Base-by-base conservation (phyloP, 1,284 basidiomycete genomes). In the Fistulina hepatica region DNA sequence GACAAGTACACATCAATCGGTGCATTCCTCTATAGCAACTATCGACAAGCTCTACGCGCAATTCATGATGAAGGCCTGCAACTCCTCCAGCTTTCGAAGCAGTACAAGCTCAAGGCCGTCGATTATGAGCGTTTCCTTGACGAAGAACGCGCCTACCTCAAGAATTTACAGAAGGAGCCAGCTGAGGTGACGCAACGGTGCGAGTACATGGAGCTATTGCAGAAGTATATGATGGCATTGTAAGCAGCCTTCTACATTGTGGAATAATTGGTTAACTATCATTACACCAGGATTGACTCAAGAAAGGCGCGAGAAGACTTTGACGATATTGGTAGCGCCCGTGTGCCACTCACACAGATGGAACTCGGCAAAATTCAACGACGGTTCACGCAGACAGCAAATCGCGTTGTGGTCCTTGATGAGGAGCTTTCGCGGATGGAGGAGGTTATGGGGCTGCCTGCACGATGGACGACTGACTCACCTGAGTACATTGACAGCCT, bases 1-100 rank as follows among this genome's bases (percentile, higher is more conserved):
- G 44, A 49, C 34, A 50, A 52, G 37, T 45, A 44, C 25, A 35
- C 48, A 10, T 33, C 34, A 3, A 41, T 40, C 1, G 47, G 49
- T 51, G 34, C 7, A 35, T 56, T 57, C 36, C 43, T 55, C 0
- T 40, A 35, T 20, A 41, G 52, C 12, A 57, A 58, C 28, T 55
- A 56, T 33, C 33, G 44, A 2, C 52, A 54, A 30, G 50, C 51
- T 0, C 35, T 52, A 6, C 17, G 36, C 5, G 49, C 53, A 30
- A 43, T 54, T 13, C 4, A 15, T 0, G 37, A 42, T 2, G 44
- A 51, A 21, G 17, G 31, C 0, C 23, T 5, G 4, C 38, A 30
- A 8, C 33, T 27, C 3, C 37, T 17, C 0, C 30, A 48, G 5
- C 26, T 38, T 5, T 35, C 44, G 2, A 23, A 36, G 1, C 11